phyloP scores from a whole-genome alignment of 2,329 filamentous ascomycete genomes.

The Cercospora nicotianae region DNA sequence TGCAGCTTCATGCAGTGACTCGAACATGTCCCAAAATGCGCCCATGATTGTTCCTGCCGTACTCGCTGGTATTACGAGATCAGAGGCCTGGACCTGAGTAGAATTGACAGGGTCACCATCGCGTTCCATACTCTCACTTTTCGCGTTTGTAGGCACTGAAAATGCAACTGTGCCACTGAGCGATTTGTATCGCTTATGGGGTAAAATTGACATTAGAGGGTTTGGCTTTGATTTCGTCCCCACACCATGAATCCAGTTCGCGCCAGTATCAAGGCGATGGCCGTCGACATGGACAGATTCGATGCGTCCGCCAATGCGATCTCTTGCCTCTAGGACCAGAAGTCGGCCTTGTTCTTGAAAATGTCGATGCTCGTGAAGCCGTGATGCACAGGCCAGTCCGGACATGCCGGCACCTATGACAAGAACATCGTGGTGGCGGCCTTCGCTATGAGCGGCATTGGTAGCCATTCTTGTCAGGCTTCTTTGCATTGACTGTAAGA shows the following conservation, averaged over 20 bases:
- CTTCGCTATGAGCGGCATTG: background rate
- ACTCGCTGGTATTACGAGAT: conserved; percentile 24
- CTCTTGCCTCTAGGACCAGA: conserved; percentile 28
- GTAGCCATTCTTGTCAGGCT: conserved; percentile 11
- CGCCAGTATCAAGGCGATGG: conserved; percentile 29
- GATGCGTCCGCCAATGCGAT: conserved; percentile 32
- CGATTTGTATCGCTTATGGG: conserved; percentile 23
- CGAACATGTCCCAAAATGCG: conserved; percentile 26
- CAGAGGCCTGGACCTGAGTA: background rate
- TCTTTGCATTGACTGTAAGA: conserved; percentile 5
- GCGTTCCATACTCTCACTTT: background rate
- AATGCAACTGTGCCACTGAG: conserved; percentile 26
- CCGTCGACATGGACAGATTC: conserved; percentile 28
- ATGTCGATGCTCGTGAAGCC: conserved; percentile 21
- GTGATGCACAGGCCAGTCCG: conserved; percentile 29
- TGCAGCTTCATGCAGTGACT: conserved; percentile 23
- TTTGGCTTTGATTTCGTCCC: conserved; percentile 29
- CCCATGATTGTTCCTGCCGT: conserved; percentile 19
- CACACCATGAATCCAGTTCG: conserved; percentile 34
- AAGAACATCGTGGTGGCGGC: conserved; percentile 15
- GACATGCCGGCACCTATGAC: conserved; percentile 32
- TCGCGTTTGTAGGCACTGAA: conserved; percentile 3
- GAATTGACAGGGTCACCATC: background rate
- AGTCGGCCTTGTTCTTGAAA: conserved; percentile 19
- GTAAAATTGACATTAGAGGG: conserved; percentile 29